Base-by-base conservation (phyloP, 768 basidiomycete genomes). In the Paxillus rubicundulus region DNA sequence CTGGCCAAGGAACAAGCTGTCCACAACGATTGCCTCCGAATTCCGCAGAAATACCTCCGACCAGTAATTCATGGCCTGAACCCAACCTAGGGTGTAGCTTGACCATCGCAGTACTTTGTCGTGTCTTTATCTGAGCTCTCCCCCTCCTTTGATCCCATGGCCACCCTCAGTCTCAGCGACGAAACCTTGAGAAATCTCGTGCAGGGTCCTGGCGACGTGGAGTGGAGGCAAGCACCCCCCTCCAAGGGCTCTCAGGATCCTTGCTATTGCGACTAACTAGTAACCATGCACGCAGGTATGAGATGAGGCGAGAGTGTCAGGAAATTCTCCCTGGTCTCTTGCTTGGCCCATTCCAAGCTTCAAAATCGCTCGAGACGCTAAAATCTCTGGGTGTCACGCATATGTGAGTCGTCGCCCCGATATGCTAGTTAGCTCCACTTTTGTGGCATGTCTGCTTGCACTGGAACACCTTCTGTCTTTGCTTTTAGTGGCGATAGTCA, bases 241-340 rank as follows among this genome's bases (percentile, higher is more conserved):
- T 17, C 41, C 44, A 6, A 18, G 33, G 27, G 24, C 24, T 24
- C 33, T 17, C 46, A 45, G 43, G 49, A 45, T 38, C 36, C 9
- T 45, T 17, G 38, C 33, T 54, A 46, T 49, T 57, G 43, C 14
- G 9, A 47, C 62, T 59, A 32, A 58, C 55, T 49, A 47, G 60
- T 59, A 32, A 58, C 55, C 47, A 36, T 24, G 18, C 27, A 18
- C 49, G 4, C 41, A 92, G 89, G 62, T 97, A 97, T 63, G 93
- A 96, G 71, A 95, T 97, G 94, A 80, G 93, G 28, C 77, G 93
- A n/a, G 88, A 95, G 62, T 92, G 91, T 61, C 93, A 97, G 72
- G 89, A 94, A 69, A 95, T 96, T 57, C 75, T 91, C 0, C 87
- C 90, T 21, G 83, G 84, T 16, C 82, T 97, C 34, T 75, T 84